Evolutionary conservation across 2,329 filamentous ascomycete species (phyloP), one percentile per base, ranked within the genome.

Genomic region (Grosmannia serpens): DNA sequence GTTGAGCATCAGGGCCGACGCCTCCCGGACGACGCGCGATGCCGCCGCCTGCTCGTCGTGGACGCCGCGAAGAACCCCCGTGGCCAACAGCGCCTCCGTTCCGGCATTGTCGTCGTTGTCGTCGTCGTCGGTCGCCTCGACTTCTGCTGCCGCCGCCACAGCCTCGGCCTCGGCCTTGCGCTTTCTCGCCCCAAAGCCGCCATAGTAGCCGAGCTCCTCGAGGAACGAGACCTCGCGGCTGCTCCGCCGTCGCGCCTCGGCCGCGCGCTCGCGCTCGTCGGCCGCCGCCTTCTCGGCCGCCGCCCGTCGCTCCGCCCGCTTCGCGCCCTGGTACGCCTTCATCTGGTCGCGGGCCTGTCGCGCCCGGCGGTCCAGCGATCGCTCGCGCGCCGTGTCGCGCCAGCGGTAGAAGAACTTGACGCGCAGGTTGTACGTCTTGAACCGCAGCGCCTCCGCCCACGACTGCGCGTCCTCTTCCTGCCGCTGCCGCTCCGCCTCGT

Each of bases 401-500:
- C 81, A 84, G 22, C 72, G 71, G 63, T 83, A 82, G 60, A 83
- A 82, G 66, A 74, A 84, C 53, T 77, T 81, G 60, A 82, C 69
- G 15, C 71, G 69, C 33, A 84, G 70, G 58, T 73, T 81, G 64
- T 79, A 76, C 4, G 63, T 65, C 44, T 77, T 73, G 62, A 78
- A 81, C n/a, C 71, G 67, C 20, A 73, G 70, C 17, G 79, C 79
- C 57, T 78, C 69, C 2, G 72, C 73, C 72, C 67, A 77, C 51
- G 65, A 77, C 65, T 61, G 67, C 7, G 75, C 73, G 47, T 82
- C 78, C 63, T 81, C 78, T 58, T 80, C 78, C 53, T 69, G 73
- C 24, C 67, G 70, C 53, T 64, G 70, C 46, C 72, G 72, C 58
- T 76, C 74, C 22, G 70, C 70, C 59, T 75, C 72, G 22, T 76